Base-by-base conservation (phyloP, 441 rosid species). In the Eruca vesicaria region DNA sequence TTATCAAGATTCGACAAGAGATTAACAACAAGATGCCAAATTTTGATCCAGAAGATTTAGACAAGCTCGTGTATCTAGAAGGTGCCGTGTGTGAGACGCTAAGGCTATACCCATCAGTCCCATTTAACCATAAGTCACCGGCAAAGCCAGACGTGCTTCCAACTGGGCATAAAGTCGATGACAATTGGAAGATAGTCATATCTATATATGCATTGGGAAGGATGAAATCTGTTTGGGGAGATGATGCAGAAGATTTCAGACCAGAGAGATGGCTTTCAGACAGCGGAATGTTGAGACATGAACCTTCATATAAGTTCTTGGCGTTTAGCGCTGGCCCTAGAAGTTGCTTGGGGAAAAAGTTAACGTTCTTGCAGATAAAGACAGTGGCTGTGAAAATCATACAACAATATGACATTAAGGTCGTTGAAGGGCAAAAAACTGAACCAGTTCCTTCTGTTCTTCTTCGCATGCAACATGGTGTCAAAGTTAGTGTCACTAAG, bases 241-340 rank as follows among this genome's bases (percentile, higher is more conserved):
- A 62, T 20, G 68, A 62, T 9, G 64, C 64, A 6, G 23, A 69
- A 23, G 26, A 36, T 5, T 71, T 72, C 16, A 63, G 18, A 62
- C 66, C 66, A 19, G 48, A 62, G 28, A 33, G 66, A 62, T 62
- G 66, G 66, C 33, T 62, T 33, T 29, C 55, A 19, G 48, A 45
- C 5, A 45, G 4, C 45, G 67, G 74, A 31, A 68, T 68, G 69
- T 62, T 82, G 2, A 87, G 65, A 63, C 88, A 82, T 21, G 88
- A 82, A 15, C 89, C 90, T 9, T 82, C 89, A 0, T 76, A 80
- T 81, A 87, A 85, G 84, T 88, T 90, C 66, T 33, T 79, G n/a
- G 74, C 93, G 2, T 90, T 90, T 76, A 84, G 74, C 63, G 88
- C 90, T 0, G 90, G 93, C n/a, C 68, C 68, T 14, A 63, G 68